Base-by-base conservation (phyloP, 768 basidiomycete species). In the Kwoniella dejecticola region DNA sequence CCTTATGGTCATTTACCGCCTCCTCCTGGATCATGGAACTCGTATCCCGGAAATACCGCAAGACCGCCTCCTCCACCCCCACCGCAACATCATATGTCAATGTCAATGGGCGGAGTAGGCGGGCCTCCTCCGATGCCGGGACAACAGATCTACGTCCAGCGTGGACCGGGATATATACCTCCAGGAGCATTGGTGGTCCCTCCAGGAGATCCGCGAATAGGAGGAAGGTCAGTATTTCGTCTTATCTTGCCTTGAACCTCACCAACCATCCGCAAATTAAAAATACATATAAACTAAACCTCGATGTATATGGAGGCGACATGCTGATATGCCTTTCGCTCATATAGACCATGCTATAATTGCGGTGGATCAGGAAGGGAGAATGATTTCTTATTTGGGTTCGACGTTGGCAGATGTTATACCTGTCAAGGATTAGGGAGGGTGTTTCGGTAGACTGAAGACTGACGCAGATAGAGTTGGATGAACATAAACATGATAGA, bases 161-260 rank as follows among this genome's bases (percentile, higher is more conserved):
- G 47, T 12, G 50, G 63, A 19, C 57, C 61, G 0, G 68, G 63
- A 10, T 53, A 31, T 7, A 45, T 61, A 19, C 71, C 70, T 33
- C 68, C 61, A 7, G 69, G 67, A 19, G 69, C 74, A 1, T 23
- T 75, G 17, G 71, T 72, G 11, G 64, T 75, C 2, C 41, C 55
- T 21, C 69, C 74, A 33, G 74, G 74, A 21, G 71, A 75, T 71
- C 74, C 74, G 10, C 53, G 71, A 44, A 65, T 75, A n/a, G 74
- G 74, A 7, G 74, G 74, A 44, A 47, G 52, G 72, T 70, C 55
- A 62, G 69, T 60, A n/a, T n/a, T n/a, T n/a, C n/a, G n/a, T n/a
- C n/a, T n/a, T n/a, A n/a, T n/a, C n/a, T n/a, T n/a, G n/a, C n/a
- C n/a, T n/a, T n/a, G n/a, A n/a, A n/a, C n/a, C n/a, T n/a, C n/a